These are phyloP conservation scores for Fragaria ananassa DNA, from an alignment of 306 rosid species.

Conservation along the genomic window DNA sequence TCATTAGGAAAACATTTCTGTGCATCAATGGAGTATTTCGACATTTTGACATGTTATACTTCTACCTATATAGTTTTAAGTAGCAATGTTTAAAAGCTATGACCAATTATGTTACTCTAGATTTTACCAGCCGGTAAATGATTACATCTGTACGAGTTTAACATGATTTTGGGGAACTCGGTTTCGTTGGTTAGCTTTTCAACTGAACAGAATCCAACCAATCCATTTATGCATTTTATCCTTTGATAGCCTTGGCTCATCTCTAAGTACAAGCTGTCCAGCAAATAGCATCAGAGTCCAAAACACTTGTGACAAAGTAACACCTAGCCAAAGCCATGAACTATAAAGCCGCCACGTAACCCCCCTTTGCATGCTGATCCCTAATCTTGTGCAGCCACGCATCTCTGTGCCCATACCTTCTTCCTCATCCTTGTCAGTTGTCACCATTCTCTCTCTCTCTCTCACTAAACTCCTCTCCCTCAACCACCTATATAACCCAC, in stretches of 20 bases:
- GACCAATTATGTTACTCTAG: not conserved
- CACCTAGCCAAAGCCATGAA: conserved; percentile 21
- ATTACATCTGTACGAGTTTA: too few relatives aligned
- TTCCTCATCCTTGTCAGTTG: conserved; percentile 37
- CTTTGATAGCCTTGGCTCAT: too few relatives aligned
- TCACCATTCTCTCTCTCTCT: conserved; percentile 16
- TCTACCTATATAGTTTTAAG: not conserved
- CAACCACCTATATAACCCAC: conserved; percentile 39
- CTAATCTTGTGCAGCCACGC: conserved; percentile 70
- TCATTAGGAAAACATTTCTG: not conserved
- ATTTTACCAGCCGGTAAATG: not conserved
- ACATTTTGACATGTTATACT: not conserved
- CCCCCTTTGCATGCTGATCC: conserved; percentile 64
- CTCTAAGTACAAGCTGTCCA: not conserved
- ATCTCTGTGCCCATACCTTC: conserved; percentile 32
- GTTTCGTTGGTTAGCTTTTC: too few relatives aligned
- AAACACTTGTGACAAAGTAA: not conserved
- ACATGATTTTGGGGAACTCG: too few relatives aligned
- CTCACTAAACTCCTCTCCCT: not conserved
- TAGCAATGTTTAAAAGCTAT: not conserved
- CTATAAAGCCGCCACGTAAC: conserved; percentile 62
- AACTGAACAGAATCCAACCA: too few relatives aligned
- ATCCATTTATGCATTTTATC: too few relatives aligned
- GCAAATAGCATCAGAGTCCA: not conserved
- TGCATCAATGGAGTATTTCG: not conserved